Base-by-base conservation (phyloP, 2,329 filamentous ascomycete species). In the Fusarium secorum region DNA sequence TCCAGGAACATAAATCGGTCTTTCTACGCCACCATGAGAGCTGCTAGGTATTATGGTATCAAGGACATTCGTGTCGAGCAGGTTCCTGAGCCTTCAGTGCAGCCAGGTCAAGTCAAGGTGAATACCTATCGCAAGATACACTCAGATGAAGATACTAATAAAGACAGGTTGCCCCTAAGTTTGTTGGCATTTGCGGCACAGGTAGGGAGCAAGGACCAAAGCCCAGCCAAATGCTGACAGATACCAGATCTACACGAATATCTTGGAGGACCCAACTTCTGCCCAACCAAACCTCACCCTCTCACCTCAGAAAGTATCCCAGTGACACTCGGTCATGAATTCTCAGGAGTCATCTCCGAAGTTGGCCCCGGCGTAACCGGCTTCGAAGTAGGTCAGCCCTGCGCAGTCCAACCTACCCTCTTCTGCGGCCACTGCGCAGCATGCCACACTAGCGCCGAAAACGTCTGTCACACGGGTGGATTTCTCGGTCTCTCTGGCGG, bases 251-350 rank as follows among this genome's bases (percentile, higher is more conserved):
- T 78, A 2, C 76, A 77, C 41, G 78, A 79, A 45, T 80, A 79
- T 36, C 56, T 78, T 4, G 77, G 77, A n/a, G 78, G 78, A 8
- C 76, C 78, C 9, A 80, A 78, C 57, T 74, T 80, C 48, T 79
- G 78, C 48, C 78, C 78, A 7, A 83, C 84, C 3, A 86, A 87
- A 5, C 87, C 88, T 2, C 89, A 91, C 72, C 85, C 85, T 4
- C 78, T 91, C 26, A 91, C 89, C 0, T 81, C 84, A 35, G 87
- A 87, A 61, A 82, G 81, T 2, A 83, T 88, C 38, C 90, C 89
- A 7, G 83, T 91, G 14, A 89, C 85, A 0, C 81, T 91, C 14
- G 90, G 90, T 30, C 90, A 92, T 74, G 90, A 92, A 75, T 89
- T 91, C 77, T 87, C 85, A 7, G 90, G 89, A 15, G 83, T 84